These are phyloP conservation scores for Cornus florida DNA, from an alignment of 148 eudicot genomes.

Conservation along the genomic window DNA sequence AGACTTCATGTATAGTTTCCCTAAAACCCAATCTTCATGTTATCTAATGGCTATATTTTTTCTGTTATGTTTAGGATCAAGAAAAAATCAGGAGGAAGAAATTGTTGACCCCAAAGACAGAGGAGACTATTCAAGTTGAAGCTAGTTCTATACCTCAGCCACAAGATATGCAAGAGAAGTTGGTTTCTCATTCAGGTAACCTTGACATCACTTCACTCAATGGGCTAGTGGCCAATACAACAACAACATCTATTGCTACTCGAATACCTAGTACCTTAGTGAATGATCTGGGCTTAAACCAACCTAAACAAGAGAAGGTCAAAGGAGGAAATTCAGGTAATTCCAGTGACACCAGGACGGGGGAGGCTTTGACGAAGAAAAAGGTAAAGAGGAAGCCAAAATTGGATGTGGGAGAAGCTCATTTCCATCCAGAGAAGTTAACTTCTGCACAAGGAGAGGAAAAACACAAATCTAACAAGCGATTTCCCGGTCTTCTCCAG, in stretches of 20 bases:
- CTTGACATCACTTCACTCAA: conserved; percentile 15
- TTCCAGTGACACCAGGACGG: conserved; percentile 24
- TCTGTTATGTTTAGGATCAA: conserved; percentile 35
- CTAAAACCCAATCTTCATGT: not conserved
- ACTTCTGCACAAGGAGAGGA: conserved; percentile 43
- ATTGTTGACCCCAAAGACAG: conserved; percentile 29
- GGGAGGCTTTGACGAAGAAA: conserved; percentile 50
- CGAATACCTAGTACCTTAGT: conserved; percentile 28
- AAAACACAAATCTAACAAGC: conserved; percentile 46
- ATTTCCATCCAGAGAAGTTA: conserved; percentile 39
- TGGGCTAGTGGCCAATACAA: conserved; percentile 13
- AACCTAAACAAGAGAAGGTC: conserved; percentile 58
- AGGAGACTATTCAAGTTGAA: conserved; percentile 36
- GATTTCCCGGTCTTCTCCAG: conserved; percentile 29
- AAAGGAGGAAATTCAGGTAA: conserved; percentile 41
- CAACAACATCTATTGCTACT: conserved; percentile 15
- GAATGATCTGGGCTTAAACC: conserved; percentile 29
- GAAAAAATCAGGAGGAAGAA: conserved; percentile 63
- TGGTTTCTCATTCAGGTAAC: conserved; percentile 27
- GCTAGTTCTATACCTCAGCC: conserved; percentile 34
- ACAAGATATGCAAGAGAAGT: conserved; percentile 25
- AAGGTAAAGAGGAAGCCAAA: conserved; percentile 75
- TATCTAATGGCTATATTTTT: not conserved
- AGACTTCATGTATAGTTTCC: not conserved
- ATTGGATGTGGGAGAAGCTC: conserved; percentile 31